A percentile compares a stretch with the other conserved stretches of the same genome.
phyloP scores from a whole-genome alignment of 495 filamentous ascomycete genomes.

The Aspergillus incahuasiensis region DNA sequence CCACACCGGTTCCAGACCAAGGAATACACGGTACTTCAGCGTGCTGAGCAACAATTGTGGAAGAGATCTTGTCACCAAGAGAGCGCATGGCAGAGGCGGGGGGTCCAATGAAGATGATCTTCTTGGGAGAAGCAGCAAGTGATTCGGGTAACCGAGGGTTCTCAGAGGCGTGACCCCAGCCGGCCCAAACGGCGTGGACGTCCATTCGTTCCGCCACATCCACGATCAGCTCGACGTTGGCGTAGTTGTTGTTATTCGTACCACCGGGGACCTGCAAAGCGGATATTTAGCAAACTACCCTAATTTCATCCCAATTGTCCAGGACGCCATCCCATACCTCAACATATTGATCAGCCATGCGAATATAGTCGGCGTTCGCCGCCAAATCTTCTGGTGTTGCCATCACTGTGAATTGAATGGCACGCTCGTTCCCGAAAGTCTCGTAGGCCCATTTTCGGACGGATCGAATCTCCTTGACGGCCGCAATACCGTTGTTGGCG shows the following conservation, averaged over 20 bases:
- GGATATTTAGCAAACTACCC: neutral
- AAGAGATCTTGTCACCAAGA: constrained; percentile 98
- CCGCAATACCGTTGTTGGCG: constrained; percentile 99
- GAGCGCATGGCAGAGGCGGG: constrained; percentile 98
- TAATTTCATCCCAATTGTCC: neutral
- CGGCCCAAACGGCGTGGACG: constrained; percentile 97
- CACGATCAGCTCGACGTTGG: constrained; percentile 98
- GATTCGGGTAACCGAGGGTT: constrained; percentile 97
- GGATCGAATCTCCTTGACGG: constrained; percentile 97
- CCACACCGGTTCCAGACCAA: constrained; percentile 93
- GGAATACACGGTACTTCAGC: constrained; percentile 96
- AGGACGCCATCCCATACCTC: constrained; percentile 53
- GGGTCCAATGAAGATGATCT: constrained; percentile 98
- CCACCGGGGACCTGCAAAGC: constrained; percentile 72
- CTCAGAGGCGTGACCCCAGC: constrained; percentile 99
- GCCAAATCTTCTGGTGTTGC: constrained; percentile 97
- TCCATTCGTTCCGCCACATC: constrained; percentile 99
- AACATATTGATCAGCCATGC: constrained; percentile 99
- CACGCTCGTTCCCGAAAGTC: constrained; percentile 94
- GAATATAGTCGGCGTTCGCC: constrained; percentile 98
- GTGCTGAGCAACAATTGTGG: constrained; percentile 98
- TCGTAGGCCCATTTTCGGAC: constrained; percentile 99
- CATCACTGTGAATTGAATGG: constrained; percentile 99
- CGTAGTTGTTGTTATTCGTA: constrained; percentile 99
- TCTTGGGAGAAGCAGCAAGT: constrained; percentile 89